Evolutionary conservation across 176 grass and related monocot species (phyloP), one percentile per base, ranked within the genome.

Genomic region (Oryza australiensis): DNA sequence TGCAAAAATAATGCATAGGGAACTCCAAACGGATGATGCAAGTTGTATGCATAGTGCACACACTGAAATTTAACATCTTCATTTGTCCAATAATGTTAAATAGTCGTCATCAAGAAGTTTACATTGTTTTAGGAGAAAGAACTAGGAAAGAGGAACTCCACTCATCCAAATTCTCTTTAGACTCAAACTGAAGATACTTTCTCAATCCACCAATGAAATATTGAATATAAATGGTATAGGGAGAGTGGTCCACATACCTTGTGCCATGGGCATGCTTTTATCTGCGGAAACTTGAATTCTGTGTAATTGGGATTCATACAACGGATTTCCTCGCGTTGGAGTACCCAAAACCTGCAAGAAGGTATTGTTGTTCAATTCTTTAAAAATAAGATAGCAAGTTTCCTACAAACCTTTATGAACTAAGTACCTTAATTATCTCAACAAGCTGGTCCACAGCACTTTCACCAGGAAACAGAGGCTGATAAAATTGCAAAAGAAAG

Each of bases 381-480:
- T 60, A 13, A 18, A 57, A 59, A 66, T 60, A 24, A 8, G 46
- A 71, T 5, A 33, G 1, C 7, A 28, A 35, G 27, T 27, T 49
- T 2, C 28, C 10, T 35, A 28, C 10, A 28, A 76, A 71, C 45
- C 46, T 73, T 69, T 26, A 11, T 76, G n/a, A 35, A 70, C 13
- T 13, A 77, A 40, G 24, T 86, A 92, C 90, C 82, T 88, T 92
- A 46, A 92, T 92, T 75, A 92, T 92, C 78, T 92, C 82, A 26
- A 92, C 90, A 80, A 92, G 90, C 82, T 92, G 90, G 72, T 92
- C 86, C 22, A 92, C 90, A 38, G 86, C 90, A 86, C 79, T 88
- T 79, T 92, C 90, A 57, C 90, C 90, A 5, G 90, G 90, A 79
- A 88, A 92, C 20, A 92, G 55, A 22, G 90, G 90, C 90, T 92